Conservation (phyloP, 768 basidiomycete genomes). For the Termitomyces sp. region DNA sequence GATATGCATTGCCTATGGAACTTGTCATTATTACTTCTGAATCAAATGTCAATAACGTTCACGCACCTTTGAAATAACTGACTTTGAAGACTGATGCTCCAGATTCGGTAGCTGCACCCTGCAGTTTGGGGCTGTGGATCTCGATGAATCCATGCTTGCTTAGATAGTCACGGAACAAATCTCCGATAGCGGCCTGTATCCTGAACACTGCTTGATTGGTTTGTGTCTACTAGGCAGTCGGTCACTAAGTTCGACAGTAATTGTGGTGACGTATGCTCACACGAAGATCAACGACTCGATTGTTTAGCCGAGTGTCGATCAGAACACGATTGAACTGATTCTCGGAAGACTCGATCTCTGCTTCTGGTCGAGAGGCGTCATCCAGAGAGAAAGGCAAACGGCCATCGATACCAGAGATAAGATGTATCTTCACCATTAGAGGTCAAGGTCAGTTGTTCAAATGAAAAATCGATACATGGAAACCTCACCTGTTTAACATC, state of each 20-base stretch:
- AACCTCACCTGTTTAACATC: slow-evolving; percentile 65
- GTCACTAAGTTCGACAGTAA: not conserved
- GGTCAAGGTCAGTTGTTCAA: not conserved
- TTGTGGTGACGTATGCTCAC: slow-evolving; percentile 37
- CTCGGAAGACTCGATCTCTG: slow-evolving; percentile 52
- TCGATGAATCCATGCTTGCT: slow-evolving; percentile 75
- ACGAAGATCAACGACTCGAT: slow-evolving; percentile 89
- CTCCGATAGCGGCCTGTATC: slow-evolving; percentile 83
- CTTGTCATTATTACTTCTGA: not conserved
- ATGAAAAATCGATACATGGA: not conserved
- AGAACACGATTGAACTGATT: slow-evolving; percentile 74
- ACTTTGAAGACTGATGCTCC: slow-evolving; percentile 99
- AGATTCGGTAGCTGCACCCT: slow-evolving; percentile 94
- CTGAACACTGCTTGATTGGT: slow-evolving; percentile 96
- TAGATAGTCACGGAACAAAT: slow-evolving; percentile 82
- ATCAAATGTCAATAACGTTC: not conserved
- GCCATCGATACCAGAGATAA: slow-evolving; percentile 73
- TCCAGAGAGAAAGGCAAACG: slow-evolving; percentile 89
- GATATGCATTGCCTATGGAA: slow-evolving; percentile 70
- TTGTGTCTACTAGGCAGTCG: slow-evolving; percentile 54
- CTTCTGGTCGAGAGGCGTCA: slow-evolving; percentile 84
- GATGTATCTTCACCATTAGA: slow-evolving; percentile 52
- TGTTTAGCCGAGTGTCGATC: slow-evolving; percentile 91
- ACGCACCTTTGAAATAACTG: slow-evolving; percentile 87
- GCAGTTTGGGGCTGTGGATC: slow-evolving; percentile 96